These are phyloP conservation scores for Lentinula boryana DNA, from an alignment of 768 basidiomycete genomes.

Conservation along the genomic window DNA sequence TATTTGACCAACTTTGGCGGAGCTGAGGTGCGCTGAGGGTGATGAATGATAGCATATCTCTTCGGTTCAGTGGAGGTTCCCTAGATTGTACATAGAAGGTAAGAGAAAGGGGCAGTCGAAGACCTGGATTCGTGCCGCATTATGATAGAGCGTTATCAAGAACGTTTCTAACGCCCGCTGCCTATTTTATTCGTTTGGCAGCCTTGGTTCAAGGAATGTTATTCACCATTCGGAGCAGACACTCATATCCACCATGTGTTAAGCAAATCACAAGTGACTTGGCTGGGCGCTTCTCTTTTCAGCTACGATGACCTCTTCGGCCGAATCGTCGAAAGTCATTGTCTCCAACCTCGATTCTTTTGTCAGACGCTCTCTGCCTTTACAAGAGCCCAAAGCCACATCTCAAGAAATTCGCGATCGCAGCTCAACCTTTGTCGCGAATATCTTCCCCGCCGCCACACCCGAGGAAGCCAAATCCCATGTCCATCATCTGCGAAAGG, in stretches of 20 bases:
- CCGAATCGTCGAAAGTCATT: not conserved
- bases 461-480: constrained; percentile 38
- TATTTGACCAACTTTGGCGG: constrained; percentile 52
- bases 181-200: too few species aligned
- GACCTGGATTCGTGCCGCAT: constrained; percentile 52
- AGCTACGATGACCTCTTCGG: not conserved
- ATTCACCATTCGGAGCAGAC: too few species aligned
- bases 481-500: constrained; percentile 30
- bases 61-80: constrained; percentile 11
- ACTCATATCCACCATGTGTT: too few species aligned
- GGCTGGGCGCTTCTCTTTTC: not conserved
- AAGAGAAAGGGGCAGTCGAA: constrained; percentile 24
- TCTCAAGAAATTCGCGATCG: constrained; percentile 77
- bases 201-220: too few species aligned
- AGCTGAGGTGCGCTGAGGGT: constrained; percentile 37
- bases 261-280: not conserved
- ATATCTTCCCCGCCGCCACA: constrained; percentile 42
- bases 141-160: constrained; percentile 51
- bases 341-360: constrained; percentile 4
- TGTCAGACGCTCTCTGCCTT: not conserved
- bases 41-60: constrained; percentile 36
- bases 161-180: too few species aligned
- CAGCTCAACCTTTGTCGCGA: constrained; percentile 65
- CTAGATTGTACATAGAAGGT: constrained; percentile 48
- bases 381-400: not conserved